Evolutionary conservation across 306 rosid genomes (phyloP).

Genomic region (Fragaria vesca): DNA sequence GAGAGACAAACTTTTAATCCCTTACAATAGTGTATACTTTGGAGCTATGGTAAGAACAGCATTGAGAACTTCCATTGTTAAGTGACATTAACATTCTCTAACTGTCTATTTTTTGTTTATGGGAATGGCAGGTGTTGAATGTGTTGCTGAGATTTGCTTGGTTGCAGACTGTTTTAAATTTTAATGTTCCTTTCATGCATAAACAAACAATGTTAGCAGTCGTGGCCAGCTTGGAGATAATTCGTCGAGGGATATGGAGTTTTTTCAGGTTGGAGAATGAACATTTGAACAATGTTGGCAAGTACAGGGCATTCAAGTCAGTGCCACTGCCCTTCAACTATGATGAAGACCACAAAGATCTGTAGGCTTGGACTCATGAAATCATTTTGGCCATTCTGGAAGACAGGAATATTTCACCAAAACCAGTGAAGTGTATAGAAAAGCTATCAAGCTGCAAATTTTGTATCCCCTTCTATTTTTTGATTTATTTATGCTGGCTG

Average conservation of each 20-base stretch:
- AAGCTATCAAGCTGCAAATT: constrained; percentile 2
- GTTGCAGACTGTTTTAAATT: constrained; percentile 55
- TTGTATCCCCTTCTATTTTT: not conserved
- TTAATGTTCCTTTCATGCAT: constrained; percentile 42
- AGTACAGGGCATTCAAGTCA: constrained; percentile 71
- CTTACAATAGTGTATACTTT: constrained; percentile 48
- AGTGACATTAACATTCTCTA: not conserved
- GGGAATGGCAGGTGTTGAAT: constrained; percentile 48
- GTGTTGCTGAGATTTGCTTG: constrained; percentile 72
- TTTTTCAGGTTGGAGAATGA: constrained; percentile 83
- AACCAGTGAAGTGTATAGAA: not conserved
- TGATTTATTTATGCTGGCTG: not conserved
- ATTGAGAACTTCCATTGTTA: not conserved
- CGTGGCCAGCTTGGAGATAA: constrained; percentile 59
- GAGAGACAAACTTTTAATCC: constrained; percentile 63
- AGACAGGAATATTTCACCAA: not conserved
- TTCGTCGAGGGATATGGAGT: constrained; percentile 75
- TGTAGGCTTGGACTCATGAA: constrained; percentile 12
- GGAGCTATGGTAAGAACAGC: constrained; percentile 49
- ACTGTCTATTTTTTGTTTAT: not conserved
- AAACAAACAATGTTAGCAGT: constrained; percentile 37
- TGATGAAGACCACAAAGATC: constrained; percentile 57
- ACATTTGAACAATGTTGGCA: constrained; percentile 80
- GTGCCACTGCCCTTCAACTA: constrained; percentile 75
- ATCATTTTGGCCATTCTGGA: not conserved